Conservation (phyloP, 441 rosid species). For the Hypseocharis bilobata region DNA sequence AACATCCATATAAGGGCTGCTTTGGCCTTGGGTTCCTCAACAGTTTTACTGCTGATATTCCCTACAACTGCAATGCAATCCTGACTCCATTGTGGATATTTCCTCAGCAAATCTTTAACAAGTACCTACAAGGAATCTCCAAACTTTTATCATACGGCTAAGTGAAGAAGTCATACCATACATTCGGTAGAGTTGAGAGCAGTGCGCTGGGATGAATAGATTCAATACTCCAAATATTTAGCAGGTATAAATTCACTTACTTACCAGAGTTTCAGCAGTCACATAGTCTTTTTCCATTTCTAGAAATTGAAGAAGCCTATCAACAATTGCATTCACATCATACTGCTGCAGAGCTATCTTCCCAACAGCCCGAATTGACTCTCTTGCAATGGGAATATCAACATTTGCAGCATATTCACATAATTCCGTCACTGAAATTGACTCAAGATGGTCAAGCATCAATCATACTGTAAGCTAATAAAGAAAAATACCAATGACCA, state of each 20-base stretch:
- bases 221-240: constrained; percentile 1
- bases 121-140: constrained; percentile 55
- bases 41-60: constrained; percentile 76
- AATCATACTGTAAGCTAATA: constrained; percentile 16
- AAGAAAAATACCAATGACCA: neutral
- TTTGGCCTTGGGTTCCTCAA: constrained; percentile 91
- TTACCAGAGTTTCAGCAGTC: constrained; percentile 91
- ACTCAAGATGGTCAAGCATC: constrained; percentile 19
- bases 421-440: constrained; percentile 69
- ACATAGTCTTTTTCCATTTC: constrained; percentile 99
- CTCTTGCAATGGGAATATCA: constrained; percentile 86
- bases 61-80: constrained; percentile 99
- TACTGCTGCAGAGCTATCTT: constrained; percentile 94
- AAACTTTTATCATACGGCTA: constrained; percentile 16
- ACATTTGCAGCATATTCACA: constrained; percentile 98
- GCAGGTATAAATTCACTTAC: constrained; percentile 16
- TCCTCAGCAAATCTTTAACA: constrained; percentile 88
- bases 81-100: constrained; percentile 98
- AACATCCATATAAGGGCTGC: constrained; percentile 98
- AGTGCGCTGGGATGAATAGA: constrained; percentile 1
- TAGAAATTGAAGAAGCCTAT: constrained; percentile 94
- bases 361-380: constrained; percentile 89
- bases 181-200: neutral
- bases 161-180: neutral
- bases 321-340: constrained; percentile 96